These are phyloP conservation scores for Blastobotrys elegans DNA, from an alignment of 1,139 yeast species.

Conservation along the genomic window DNA sequence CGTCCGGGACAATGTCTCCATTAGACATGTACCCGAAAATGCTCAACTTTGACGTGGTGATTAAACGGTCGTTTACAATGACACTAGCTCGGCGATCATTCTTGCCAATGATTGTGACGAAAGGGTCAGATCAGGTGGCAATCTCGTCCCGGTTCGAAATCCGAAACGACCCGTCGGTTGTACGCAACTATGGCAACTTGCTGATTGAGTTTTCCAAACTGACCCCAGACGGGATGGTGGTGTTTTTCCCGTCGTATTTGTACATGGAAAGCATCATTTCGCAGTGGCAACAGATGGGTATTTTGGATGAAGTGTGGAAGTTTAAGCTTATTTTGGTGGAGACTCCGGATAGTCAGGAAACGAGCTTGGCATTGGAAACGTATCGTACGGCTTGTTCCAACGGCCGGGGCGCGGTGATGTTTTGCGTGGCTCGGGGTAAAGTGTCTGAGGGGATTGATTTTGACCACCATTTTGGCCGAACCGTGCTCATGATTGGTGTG, in stretches of 20 bases:
- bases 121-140: conserved; percentile 96
- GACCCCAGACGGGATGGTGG: conserved; percentile 98
- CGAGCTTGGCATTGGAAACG: conserved; percentile 90
- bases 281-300: conserved; percentile 99
- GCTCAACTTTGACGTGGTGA: conserved; percentile 90
- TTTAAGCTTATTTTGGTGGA: conserved; percentile 93
- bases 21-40: conserved; percentile 97
- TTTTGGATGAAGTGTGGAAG: conserved; percentile 96
- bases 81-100: conserved; percentile 88
- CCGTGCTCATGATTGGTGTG: conserved; percentile 97
- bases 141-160: conserved; percentile 95
- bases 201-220: conserved; percentile 88
- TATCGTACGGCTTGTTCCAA: conserved; percentile 94
- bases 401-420: conserved; percentile 93
- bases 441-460: conserved; percentile 99
- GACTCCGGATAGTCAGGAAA: conserved; percentile 98
- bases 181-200: conserved; percentile 90
- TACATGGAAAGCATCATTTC: conserved; percentile 97
- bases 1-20: conserved; percentile 97
- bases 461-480: conserved; percentile 96
- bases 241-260: conserved; percentile 91
- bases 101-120: conserved; percentile 91
- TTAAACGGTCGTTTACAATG: conserved; percentile 95
- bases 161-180: conserved; percentile 95
- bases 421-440: conserved; percentile 98